Evolutionary conservation across 768 basidiomycete genomes (phyloP), one percentile per base, ranked within the genome.

Genomic region (Coprinellus aureogranulatus): DNA sequence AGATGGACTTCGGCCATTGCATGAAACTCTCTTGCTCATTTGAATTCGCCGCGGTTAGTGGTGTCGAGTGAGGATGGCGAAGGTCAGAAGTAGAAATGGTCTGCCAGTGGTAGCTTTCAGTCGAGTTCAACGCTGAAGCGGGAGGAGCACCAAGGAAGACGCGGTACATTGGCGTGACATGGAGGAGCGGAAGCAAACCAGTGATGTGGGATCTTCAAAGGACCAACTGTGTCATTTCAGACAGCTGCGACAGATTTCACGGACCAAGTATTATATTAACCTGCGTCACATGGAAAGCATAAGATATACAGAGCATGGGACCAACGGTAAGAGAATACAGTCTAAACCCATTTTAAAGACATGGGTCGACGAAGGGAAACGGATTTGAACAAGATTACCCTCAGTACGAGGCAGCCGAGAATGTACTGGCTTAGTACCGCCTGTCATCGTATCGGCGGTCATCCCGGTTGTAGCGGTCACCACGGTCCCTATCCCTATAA

Each of bases 71-170:
- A 45, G 34, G 18, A 39, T 30, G 30, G 54, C 47, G 28, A 59
- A 53, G 62, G 48, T 37, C 30, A 52, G 58, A 42, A 31, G 64
- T 64, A 27, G 68, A 66, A 11, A 69, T 46, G 4, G 57, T 65
- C 48, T 60, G 59, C 69, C 67, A 68, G 37, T 64, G 55, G 52
- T 68, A 62, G 40, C 59, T 55, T 64, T 16, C 72, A 62, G 46
- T 81, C 72, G 53, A 68, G 65, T 42, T 64, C 60, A 5, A 79
- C 28, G 34, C 78, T 78, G 40, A 66, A 61, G 3, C 37, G n/a
- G 72, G 59, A 1, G 80, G 80, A 2, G 80, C 79, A 26, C 85
- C 85, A 1, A 83, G 65, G 55, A 87, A 87, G 9, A 87, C 77
- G 59, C 77, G 75, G 61, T 79, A 83, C 68, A 74, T 77, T n/a